Base-by-base conservation (phyloP, 78 protist genomes). In the Monocercomonoides exilis region DNA sequence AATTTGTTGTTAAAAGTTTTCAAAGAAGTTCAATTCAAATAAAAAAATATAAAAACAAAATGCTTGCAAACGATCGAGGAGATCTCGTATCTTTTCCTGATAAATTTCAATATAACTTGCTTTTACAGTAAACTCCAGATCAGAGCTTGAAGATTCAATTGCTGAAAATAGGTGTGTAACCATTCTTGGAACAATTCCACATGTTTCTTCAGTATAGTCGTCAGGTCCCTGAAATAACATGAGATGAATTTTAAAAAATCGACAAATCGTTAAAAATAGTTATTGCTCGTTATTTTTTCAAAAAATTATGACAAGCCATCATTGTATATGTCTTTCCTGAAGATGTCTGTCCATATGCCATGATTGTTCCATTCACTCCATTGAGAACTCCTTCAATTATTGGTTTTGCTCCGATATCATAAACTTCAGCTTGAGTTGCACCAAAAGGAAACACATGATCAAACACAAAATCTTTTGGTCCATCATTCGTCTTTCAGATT, bases 81-180 rank as follows among this genome's bases (percentile, higher is more conserved):
- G 84, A 34, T 91, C 93, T 0, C 54, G 41, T 5, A 91, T 42
- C 3, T 41, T 32, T 43, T 91, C 93, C 43, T 89, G 35, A 82
- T 91, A 91, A 45, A 91, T 90, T 43, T 91, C 93, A 3, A 91
- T 1, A 70, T 88, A 91, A 29, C 84, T 36, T 38, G 85, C 63
- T 3, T 5, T 0, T 43, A 91, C 54, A 34, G 81, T 80, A 77
- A 86, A 84, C 43, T 84, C 86, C 5, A 4, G 5, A 5, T 5
- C 33, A n/a, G 34, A 43, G 54, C 77, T 5, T 5, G 42, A 5
- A 43, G 4, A 33, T n/a, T 4, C 33, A 5, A 84, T 84, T 38
- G 41, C 11, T 33, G 34, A 32, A 33, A 84, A 84, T 5, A 79
- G 82, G 43, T 21, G 6, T 38, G 34, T 32, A 6, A 84, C 6